Conservation (phyloP, 371 early-diverging fungal genomes). For the Saksenaea oblongispora region DNA sequence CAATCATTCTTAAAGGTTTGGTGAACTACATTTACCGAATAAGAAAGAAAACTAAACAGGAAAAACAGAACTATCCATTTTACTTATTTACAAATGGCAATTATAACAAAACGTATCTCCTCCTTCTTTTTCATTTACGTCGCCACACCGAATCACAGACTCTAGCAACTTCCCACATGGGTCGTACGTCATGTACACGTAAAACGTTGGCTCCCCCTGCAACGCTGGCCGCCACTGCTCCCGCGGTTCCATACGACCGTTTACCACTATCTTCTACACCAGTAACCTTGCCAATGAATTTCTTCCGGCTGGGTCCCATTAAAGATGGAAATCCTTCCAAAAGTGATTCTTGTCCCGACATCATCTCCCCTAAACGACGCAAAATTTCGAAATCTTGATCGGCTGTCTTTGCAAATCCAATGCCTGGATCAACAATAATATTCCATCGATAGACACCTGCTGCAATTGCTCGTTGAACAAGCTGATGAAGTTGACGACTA, state of each 20-base stretch:
- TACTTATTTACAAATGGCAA: neutral
- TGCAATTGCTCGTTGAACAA: slow-evolving; percentile 69
- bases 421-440: slow-evolving; percentile 94
- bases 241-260: slow-evolving; percentile 92
- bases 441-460: slow-evolving; percentile 94
- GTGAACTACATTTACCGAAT: no score
- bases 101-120: no score
- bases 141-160: slow-evolving; percentile 82
- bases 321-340: slow-evolving; percentile 81
- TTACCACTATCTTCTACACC: slow-evolving; percentile 72
- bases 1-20: no score
- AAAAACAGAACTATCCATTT: neutral
- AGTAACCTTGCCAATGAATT: slow-evolving; percentile 81
- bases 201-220: slow-evolving; percentile 86
- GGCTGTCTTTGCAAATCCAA: slow-evolving; percentile 94
- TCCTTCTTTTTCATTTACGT: neutral
- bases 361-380: slow-evolving; percentile 68
- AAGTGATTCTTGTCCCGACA: slow-evolving; percentile 44
- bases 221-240: slow-evolving; percentile 87
- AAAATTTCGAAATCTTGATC: slow-evolving; percentile 88
- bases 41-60: no score
- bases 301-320: slow-evolving; percentile 86
- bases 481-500: slow-evolving; percentile 62
- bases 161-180: slow-evolving; percentile 85
- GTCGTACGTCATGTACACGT: slow-evolving; percentile 93